These are phyloP conservation scores for Taiozyma onychis DNA, from an alignment of 1,139 yeast species.

Conservation along the genomic window DNA sequence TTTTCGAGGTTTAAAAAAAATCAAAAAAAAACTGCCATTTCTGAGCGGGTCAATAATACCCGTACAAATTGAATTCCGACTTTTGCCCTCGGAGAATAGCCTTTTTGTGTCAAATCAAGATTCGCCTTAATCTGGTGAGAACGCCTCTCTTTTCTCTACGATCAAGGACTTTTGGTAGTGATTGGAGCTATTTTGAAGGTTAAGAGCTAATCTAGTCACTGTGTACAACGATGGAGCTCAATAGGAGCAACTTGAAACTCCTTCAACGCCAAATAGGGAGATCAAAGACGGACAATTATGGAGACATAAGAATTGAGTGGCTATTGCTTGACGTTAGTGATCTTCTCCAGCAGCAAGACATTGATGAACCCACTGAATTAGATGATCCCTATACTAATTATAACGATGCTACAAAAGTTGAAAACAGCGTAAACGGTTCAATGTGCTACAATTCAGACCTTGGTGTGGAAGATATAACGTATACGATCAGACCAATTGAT, in stretches of 20 bases:
- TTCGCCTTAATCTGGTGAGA: neutral
- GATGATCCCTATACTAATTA: neutral
- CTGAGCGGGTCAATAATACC: neutral
- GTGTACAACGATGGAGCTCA: neutral
- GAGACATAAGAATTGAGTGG: neutral
- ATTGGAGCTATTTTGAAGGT: neutral
- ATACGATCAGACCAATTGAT: neutral
- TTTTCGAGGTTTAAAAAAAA: neutral
- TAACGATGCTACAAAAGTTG: neutral
- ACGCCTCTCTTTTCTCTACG: neutral
- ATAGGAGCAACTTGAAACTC: neutral
- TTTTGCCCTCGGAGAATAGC: neutral
- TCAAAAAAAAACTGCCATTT: neutral
- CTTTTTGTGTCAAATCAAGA: conserved; percentile 2
- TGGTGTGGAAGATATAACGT: neutral
- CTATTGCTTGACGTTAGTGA: neutral
- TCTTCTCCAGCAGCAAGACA: neutral
- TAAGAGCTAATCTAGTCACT: too few relatives aligned
- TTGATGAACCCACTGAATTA: neutral
- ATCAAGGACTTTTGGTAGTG: neutral
- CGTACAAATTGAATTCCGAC: conserved; percentile 1
- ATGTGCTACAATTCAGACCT: neutral
- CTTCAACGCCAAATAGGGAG: neutral
- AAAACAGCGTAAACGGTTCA: neutral
- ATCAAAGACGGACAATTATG: neutral